phyloP scores from a whole-genome alignment of 2,329 filamentous ascomycete species.

The Didymella exigua region DNA sequence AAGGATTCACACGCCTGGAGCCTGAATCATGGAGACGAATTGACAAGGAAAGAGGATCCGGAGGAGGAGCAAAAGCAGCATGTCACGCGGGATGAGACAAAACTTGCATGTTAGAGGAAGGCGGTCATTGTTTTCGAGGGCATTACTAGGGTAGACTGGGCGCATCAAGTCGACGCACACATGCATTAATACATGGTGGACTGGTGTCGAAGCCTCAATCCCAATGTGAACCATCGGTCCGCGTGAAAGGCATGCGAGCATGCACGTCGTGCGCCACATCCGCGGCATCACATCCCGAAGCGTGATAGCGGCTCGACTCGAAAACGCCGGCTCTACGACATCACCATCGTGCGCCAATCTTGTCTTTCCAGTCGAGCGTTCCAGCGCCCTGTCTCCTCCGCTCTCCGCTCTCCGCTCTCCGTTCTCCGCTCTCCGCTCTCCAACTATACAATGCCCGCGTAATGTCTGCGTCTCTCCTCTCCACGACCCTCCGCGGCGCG shows the following conservation, averaged over 20 bases:
- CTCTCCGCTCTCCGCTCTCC: too few species aligned
- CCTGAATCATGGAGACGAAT: not conserved
- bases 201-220: too few species aligned
- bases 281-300: not conserved
- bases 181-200: too few species aligned
- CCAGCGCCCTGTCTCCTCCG: too few species aligned
- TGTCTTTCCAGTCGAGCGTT: not conserved
- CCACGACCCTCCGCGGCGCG: constrained; percentile 20
- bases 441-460: constrained; percentile 16
- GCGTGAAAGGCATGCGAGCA: not conserved
- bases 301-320: constrained; percentile 11
- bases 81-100: not conserved
- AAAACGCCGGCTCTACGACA: constrained; percentile 15
- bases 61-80: too few species aligned
- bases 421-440: too few species aligned
- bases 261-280: constrained; percentile 2
- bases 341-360: not conserved
- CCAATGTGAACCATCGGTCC: not conserved
- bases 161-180: too few species aligned
- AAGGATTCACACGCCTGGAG: not conserved
- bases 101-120: not conserved
- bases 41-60: not conserved
- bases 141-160: not conserved
- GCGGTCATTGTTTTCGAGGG: not conserved
- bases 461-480: constrained; percentile 39